Evolutionary conservation across 2,329 filamentous ascomycete genomes (phyloP).

Genomic region (Cladorrhinum sp.): DNA sequence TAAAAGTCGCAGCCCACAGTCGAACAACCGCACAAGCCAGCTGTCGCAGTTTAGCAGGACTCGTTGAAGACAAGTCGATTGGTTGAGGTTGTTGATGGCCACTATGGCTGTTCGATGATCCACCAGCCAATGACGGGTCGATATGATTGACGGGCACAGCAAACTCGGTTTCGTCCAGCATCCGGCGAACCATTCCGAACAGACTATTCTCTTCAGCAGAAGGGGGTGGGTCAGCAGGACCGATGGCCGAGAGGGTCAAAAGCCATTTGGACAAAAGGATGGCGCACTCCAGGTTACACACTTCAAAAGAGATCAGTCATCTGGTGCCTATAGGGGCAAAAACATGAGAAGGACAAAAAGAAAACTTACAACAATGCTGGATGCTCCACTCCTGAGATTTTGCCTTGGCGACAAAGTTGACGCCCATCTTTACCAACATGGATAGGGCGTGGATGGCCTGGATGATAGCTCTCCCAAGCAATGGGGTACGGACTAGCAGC

Average conservation of each 20-base stretch:
- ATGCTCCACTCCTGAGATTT: conserved; percentile 63
- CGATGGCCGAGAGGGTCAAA: conserved; percentile 52
- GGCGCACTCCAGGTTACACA: conserved; percentile 62
- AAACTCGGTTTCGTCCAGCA: conserved; percentile 62
- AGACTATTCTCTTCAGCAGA: conserved; percentile 53
- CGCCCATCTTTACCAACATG: conserved; percentile 61
- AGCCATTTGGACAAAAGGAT: conserved; percentile 61
- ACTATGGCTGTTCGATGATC: conserved; percentile 30
- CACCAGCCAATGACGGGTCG: conserved; percentile 50
- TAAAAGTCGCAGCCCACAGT: conserved; percentile 61
- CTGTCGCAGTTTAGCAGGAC: conserved; percentile 49
- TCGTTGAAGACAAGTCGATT: conserved; percentile 38
- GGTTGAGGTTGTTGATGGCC: conserved; percentile 35
- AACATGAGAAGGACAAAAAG: too few species aligned
- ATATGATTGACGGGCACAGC: conserved; percentile 59
- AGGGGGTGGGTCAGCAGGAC: conserved; percentile 47
- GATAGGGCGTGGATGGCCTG: conserved; percentile 68
- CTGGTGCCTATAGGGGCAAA: neutral
- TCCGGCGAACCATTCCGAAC: conserved; percentile 54
- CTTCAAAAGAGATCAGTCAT: conserved; percentile 30
- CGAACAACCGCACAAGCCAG: conserved; percentile 57
- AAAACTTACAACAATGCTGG: conserved; percentile 55
- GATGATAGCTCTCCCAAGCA: conserved; percentile 61
- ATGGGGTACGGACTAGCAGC: conserved; percentile 55
- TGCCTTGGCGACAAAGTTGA: conserved; percentile 60